A percentile compares a stretch with the other conserved stretches of the same genome.
These are phyloP conservation scores for Vanrija sp. DNA, from an alignment of 1,284 basidiomycete species.

Conservation along the genomic window DNA sequence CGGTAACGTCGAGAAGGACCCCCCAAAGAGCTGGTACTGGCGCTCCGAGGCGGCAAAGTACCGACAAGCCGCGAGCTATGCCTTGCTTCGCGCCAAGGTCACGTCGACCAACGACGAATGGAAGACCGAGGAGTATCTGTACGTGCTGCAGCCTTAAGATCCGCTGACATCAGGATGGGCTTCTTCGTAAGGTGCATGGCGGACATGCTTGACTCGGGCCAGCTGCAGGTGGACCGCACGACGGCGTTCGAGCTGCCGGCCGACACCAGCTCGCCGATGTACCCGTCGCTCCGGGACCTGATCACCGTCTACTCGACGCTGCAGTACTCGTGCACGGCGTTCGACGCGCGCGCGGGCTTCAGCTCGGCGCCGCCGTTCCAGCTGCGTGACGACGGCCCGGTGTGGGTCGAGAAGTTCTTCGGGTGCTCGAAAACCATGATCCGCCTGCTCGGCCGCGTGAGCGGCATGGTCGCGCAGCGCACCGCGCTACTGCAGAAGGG, in stretches of 20 bases:
- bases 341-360: background rate
- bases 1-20: conserved; percentile 18
- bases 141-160: background rate
- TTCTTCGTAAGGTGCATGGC: conserved; percentile 24
- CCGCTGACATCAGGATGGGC: conserved; percentile 12
- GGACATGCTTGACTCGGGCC: conserved; percentile 17
- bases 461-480: conserved; percentile 16
- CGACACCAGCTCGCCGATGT: conserved; percentile 8
- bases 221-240: conserved; percentile 10
- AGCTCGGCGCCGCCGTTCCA: conserved; percentile 2
- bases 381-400: conserved; percentile 1
- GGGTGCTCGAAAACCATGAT: conserved; percentile 17
- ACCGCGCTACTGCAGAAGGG: conserved; percentile 6
- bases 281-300: conserved; percentile 15
- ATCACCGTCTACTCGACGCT: conserved; percentile 18
- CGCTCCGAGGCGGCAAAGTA: conserved; percentile 6
- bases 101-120: conserved; percentile 11
- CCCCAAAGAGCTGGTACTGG: conserved; percentile 4
- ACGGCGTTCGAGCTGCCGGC: conserved; percentile 11
- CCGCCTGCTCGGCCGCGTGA: conserved; percentile 14
- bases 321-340: conserved; percentile 9
- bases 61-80: conserved; percentile 13
- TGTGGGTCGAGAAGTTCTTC: conserved; percentile 25
- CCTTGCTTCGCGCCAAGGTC: conserved; percentile 15
- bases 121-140: conserved; percentile 23